A percentile compares a stretch with the other conserved stretches of the same genome.
phyloP scores from a whole-genome alignment of 2,329 filamentous ascomycete species.

The Aspergillus caelatus region DNA sequence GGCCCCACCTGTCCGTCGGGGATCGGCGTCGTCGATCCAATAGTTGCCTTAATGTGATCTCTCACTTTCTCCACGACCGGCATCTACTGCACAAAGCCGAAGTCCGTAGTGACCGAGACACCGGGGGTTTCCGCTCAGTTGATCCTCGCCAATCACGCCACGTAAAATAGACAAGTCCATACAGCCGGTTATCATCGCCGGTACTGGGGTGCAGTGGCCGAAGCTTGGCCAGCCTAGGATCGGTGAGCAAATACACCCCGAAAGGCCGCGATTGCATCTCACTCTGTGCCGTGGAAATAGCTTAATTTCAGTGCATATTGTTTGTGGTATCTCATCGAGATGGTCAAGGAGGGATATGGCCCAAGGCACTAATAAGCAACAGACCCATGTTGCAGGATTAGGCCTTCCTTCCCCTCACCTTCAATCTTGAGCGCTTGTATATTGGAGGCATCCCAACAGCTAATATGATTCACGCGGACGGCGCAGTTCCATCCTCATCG shows the following conservation, averaged over 20 bases:
- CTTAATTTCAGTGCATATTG: too few relatives aligned
- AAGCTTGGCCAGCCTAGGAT: neutral
- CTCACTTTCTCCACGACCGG: neutral
- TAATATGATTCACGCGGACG: neutral
- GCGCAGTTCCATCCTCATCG: neutral
- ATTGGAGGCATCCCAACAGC: neutral
- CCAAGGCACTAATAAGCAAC: neutral
- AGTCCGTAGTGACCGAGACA: neutral
- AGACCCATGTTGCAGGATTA: neutral
- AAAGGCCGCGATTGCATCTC: neutral
- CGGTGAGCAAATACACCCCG: neutral
- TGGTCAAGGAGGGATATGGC: neutral
- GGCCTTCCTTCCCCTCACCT: neutral
- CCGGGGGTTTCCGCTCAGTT: neutral
- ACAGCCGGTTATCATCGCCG: neutral
- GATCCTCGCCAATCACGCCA: neutral
- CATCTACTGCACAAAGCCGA: neutral
- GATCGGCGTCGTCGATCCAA: neutral
- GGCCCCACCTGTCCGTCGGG: neutral
- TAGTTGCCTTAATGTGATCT: neutral
- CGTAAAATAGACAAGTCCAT: neutral
- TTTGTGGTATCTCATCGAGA: too few relatives aligned
- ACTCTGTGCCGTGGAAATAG: too few relatives aligned
- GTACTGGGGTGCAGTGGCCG: neutral
- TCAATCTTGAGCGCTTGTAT: neutral